These are phyloP conservation scores for Viola odorata DNA, from an alignment of 345 rosid genomes.

Conservation along the genomic window DNA sequence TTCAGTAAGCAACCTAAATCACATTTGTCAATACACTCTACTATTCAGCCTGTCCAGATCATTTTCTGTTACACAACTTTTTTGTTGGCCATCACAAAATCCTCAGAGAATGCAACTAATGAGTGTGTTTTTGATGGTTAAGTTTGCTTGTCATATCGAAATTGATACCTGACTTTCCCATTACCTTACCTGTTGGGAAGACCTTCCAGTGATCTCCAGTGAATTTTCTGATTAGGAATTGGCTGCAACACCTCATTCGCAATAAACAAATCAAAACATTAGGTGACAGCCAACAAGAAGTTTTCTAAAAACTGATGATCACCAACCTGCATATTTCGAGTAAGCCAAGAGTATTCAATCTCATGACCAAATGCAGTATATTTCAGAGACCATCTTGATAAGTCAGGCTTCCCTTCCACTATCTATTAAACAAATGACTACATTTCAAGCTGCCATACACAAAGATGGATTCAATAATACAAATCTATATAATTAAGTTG, in stretches of 20 bases:
- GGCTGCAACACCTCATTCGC: conserved; percentile 45
- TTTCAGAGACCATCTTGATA: conserved; percentile 73
- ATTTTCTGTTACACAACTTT: too few relatives aligned
- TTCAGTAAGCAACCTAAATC: too few relatives aligned
- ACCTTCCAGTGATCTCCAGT: conserved; percentile 88
- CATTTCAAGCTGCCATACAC: background rate
- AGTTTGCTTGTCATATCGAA: too few relatives aligned
- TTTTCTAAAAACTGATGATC: background rate
- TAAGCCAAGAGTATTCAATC: conserved; percentile 88
- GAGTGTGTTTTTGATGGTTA: too few relatives aligned
- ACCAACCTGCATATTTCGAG: conserved; percentile 81
- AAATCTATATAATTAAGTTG: background rate
- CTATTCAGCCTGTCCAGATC: too few relatives aligned
- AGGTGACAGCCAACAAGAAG: too few relatives aligned
- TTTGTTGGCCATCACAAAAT: too few relatives aligned
- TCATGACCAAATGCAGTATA: conserved; percentile 79
- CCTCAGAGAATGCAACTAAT: too few relatives aligned
- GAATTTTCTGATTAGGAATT: conserved; percentile 74
- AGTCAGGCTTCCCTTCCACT: conserved; percentile 65
- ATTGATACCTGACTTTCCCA: background rate
- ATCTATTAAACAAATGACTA: conserved; percentile 33
- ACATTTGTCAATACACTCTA: too few relatives aligned
- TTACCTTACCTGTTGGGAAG: conserved; percentile 60
- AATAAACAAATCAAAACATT: background rate
- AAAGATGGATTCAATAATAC: background rate